phyloP scores from a whole-genome alignment of 1,284 basidiomycete species.

The Gymnopus androsaceus region DNA sequence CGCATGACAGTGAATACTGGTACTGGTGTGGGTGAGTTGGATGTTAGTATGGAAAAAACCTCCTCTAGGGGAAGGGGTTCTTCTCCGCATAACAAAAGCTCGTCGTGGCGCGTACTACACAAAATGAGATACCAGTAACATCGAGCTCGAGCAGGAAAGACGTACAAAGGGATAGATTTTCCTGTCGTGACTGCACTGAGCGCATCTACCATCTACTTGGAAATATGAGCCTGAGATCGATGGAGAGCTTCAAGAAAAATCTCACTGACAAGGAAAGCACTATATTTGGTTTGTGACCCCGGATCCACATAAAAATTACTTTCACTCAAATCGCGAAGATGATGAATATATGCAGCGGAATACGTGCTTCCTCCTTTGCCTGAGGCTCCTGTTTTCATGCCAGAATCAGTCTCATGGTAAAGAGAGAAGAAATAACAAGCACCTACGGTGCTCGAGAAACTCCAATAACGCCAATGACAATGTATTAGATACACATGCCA shows the following conservation, averaged over 20 bases:
- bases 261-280: constrained; percentile 9
- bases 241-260: not conserved
- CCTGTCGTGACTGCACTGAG: not conserved
- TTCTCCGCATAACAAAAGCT: constrained; percentile 7
- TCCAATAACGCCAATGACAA: not conserved
- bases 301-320: no score
- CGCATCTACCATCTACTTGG: constrained; percentile 9
- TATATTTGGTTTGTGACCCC: not conserved
- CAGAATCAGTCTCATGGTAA: not conserved
- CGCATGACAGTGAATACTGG: not conserved
- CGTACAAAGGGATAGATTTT: constrained; percentile 7
- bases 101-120: constrained; percentile 1
- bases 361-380: constrained; percentile 2
- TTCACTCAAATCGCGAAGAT: constrained; percentile 4
- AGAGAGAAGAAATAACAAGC: not conserved
- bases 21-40: not conserved
- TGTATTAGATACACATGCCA: not conserved
- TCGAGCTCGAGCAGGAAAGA: not conserved
- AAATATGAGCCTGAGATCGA: not conserved
- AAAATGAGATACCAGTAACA: not conserved
- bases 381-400: not conserved
- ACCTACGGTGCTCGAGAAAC: constrained; percentile 7
- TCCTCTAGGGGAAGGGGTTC: not conserved
- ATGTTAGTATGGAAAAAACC: not conserved
- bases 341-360: constrained; percentile 2